phyloP scores from a whole-genome alignment of 2,329 filamentous ascomycete species.

The Incumbomyces lentus region DNA sequence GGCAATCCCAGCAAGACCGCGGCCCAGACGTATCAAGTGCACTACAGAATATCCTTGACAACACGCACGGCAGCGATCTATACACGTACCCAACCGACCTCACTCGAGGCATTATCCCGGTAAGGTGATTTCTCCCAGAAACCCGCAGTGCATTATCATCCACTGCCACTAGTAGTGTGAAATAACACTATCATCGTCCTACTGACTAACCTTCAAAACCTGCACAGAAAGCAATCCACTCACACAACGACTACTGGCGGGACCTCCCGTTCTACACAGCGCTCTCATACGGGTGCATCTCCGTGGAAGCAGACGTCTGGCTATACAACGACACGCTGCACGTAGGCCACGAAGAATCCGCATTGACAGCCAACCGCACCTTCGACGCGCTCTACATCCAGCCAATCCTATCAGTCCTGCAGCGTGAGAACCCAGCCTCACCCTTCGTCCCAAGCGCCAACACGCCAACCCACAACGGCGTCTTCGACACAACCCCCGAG shows the following conservation, averaged over 20 bases:
- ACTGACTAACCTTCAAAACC: neutral
- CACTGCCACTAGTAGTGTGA: too few relatives aligned
- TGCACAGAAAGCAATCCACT: conserved; percentile 25
- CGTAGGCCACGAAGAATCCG: conserved; percentile 31
- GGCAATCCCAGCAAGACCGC: neutral
- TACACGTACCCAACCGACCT: conserved; percentile 28
- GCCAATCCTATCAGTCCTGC: conserved; percentile 47
- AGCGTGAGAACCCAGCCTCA: conserved; percentile 45
- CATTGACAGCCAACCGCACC: conserved; percentile 29
- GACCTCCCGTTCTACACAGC: conserved; percentile 31
- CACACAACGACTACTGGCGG: conserved; percentile 37
- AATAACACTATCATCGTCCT: neutral
- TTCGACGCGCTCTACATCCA: conserved; percentile 32
- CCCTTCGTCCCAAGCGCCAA: conserved; percentile 32
- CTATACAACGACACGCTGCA: conserved; percentile 31
- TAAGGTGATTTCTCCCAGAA: too few relatives aligned
- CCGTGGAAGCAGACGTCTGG: conserved; percentile 40
- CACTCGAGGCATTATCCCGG: conserved; percentile 28
- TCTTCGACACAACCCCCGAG: conserved; percentile 45
- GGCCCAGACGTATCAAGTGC: neutral
- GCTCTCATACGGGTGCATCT: conserved; percentile 31
- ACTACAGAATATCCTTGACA: conserved; percentile 20
- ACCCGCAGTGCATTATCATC: too few relatives aligned
- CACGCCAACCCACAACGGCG: conserved; percentile 46
- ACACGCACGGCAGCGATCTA: conserved; percentile 15